These are phyloP conservation scores for Neonectria sp. DNA, from an alignment of 2,329 filamentous ascomycete genomes.

Conservation along the genomic window DNA sequence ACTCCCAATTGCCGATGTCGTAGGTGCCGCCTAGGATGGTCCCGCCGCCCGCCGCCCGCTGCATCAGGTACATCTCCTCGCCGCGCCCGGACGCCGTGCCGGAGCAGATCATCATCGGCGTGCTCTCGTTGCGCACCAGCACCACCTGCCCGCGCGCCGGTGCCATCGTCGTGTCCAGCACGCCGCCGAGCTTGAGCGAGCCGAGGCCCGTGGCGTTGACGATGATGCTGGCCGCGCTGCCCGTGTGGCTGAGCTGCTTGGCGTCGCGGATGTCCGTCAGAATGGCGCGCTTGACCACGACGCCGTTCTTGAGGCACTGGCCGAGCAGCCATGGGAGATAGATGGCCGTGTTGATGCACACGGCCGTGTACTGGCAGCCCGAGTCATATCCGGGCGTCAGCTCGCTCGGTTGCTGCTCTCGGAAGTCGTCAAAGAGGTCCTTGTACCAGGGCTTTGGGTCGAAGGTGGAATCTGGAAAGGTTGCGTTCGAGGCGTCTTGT, in stretches of 20 bases:
- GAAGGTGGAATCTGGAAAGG: slow-evolving; percentile 74
- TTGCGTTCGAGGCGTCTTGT: slow-evolving; percentile 38
- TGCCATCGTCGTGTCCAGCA: slow-evolving; percentile 80
- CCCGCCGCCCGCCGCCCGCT: slow-evolving; percentile 83
- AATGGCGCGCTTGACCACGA: slow-evolving; percentile 74
- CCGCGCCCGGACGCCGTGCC: slow-evolving; percentile 81
- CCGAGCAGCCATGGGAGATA: slow-evolving; percentile 91
- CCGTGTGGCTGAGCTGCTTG: slow-evolving; percentile 63
- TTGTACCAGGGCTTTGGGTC: slow-evolving; percentile 81
- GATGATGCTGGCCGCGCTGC: slow-evolving; percentile 75
- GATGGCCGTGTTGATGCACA: slow-evolving; percentile 92
- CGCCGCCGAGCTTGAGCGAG: slow-evolving; percentile 83
- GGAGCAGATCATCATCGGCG: slow-evolving; percentile 78
- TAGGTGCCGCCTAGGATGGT: slow-evolving; percentile 91
- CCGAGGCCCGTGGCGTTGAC: slow-evolving; percentile 90
- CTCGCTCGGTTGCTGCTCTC: slow-evolving; percentile 69
- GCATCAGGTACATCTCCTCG: slow-evolving; percentile 87
- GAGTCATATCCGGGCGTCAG: slow-evolving; percentile 78
- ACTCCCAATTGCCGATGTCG: slow-evolving; percentile 84
- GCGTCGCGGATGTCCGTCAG: slow-evolving; percentile 83
- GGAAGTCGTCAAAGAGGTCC: slow-evolving; percentile 79
- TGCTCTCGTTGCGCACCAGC: slow-evolving; percentile 83
- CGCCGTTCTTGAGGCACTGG: slow-evolving; percentile 82
- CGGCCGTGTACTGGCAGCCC: slow-evolving; percentile 83
- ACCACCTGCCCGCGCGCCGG: slow-evolving; percentile 89